Conservation (phyloP, 164 flowering plant genomes). For the Hamamelis virginiana region DNA sequence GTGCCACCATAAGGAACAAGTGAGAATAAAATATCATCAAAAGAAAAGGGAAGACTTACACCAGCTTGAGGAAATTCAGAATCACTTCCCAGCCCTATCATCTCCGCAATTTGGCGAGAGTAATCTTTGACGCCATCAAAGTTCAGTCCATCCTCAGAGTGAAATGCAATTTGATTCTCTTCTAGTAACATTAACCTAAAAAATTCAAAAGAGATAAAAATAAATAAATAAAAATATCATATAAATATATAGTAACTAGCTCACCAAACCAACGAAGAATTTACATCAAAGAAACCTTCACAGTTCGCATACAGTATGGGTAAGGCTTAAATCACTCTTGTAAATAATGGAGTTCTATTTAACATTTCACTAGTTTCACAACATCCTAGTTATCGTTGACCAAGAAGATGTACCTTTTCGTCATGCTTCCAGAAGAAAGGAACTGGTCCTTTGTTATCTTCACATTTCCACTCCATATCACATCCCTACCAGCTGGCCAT, state of each 20-base stretch:
- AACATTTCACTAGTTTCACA: neutral
- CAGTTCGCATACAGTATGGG: neutral
- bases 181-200: conserved; percentile 88
- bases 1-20: neutral
- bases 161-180: conserved; percentile 96
- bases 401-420: conserved; percentile 61
- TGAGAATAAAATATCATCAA: neutral
- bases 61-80: conserved; percentile 82
- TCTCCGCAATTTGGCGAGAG: conserved; percentile 89
- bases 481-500: conserved; percentile 94
- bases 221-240: neutral
- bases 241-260: neutral
- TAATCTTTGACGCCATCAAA: conserved; percentile 92
- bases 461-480: conserved; percentile 95
- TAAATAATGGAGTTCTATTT: neutral
- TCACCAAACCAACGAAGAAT: neutral
- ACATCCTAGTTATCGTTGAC: neutral
- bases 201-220: neutral
- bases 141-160: conserved; percentile 76
- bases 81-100: conserved; percentile 87
- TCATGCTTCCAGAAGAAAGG: conserved; percentile 95
- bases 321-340: neutral
- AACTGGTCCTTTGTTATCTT: conserved; percentile 88
- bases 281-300: neutral
- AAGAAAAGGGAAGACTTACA: conserved; percentile 44